Conservation (phyloP, 768 basidiomycete species). For the Trichaptum fuscoviolaceum region DNA sequence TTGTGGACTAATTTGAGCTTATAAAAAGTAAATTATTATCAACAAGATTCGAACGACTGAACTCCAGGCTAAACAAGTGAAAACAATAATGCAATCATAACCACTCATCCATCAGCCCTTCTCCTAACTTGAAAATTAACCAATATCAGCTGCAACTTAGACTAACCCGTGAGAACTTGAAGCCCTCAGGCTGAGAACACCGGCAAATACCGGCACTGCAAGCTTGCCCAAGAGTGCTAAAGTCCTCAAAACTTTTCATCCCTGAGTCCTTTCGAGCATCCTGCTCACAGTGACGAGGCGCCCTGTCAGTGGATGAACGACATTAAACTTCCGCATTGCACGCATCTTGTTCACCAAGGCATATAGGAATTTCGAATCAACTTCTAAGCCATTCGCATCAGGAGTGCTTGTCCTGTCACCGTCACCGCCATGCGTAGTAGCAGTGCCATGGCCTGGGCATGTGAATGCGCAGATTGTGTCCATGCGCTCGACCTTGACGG, state of each 20-base stretch:
- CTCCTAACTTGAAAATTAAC: no score
- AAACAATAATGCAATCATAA: no score
- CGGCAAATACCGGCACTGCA: conserved; percentile 22
- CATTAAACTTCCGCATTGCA: conserved; percentile 53
- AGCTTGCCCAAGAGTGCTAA: no score
- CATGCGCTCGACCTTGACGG: conserved; percentile 14
- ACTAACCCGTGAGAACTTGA: no score
- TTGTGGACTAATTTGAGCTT: no score
- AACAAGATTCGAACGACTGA: no score
- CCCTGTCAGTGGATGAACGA: conserved; percentile 43
- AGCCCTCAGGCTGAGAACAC: no score
- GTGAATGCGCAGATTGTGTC: conserved; percentile 14
- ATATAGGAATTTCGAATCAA: conserved; percentile 36
- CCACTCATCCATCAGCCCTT: no score
- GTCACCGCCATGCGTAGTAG: conserved; percentile 19
- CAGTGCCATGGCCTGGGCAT: conserved; percentile 18
- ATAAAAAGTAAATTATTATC: no score
- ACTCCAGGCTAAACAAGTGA: no score
- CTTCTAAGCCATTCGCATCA: conserved; percentile 39
- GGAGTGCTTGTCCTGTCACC: conserved; percentile 16
- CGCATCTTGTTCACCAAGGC: conserved; percentile 60
- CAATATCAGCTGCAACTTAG: no score
- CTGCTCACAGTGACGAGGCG: conserved; percentile 60
- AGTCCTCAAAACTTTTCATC: no score
- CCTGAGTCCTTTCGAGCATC: conserved; percentile 67